A percentile compares a stretch with the other conserved stretches of the same genome.
Evolutionary conservation across 257 asterid species (phyloP).

Genomic region (Fraxinus anomala): DNA sequence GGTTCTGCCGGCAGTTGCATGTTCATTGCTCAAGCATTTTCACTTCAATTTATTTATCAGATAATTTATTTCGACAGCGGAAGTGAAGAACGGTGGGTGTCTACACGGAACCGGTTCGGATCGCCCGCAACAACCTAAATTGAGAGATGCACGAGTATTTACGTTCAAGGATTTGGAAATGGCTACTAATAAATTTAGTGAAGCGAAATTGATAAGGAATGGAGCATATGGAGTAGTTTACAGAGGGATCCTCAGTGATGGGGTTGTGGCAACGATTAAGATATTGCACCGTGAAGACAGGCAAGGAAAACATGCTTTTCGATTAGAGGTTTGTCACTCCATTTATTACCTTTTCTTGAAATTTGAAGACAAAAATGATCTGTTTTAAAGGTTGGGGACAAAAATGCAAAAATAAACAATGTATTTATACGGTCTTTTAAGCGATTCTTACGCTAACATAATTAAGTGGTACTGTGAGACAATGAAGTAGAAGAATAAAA

Average conservation of each 20-base stretch:
- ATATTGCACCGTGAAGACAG: slow-evolving; percentile 58
- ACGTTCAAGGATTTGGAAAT: slow-evolving; percentile 62
- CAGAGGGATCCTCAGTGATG: slow-evolving; percentile 59
- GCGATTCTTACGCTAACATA: too few species aligned
- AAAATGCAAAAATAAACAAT: too few species aligned
- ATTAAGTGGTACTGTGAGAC: too few species aligned
- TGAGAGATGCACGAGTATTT: slow-evolving; percentile 60
- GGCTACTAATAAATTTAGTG: slow-evolving; percentile 62
- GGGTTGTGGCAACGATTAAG: slow-evolving; percentile 66
- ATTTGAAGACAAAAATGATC: too few species aligned
- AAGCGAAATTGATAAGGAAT: slow-evolving; percentile 46
- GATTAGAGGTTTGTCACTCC: slow-evolving; percentile 58
- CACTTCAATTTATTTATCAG: background rate
- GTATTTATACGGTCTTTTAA: too few species aligned
- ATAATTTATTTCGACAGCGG: slow-evolving; percentile 14
- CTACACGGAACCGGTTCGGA: slow-evolving; percentile 42
- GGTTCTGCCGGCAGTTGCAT: slow-evolving; percentile 33
- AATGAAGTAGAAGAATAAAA: too few species aligned
- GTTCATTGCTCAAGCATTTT: slow-evolving; percentile 45
- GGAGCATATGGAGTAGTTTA: slow-evolving; percentile 55
- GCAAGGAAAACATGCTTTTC: slow-evolving; percentile 75
- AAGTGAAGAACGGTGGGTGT: slow-evolving; percentile 46
- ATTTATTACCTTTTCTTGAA: slow-evolving; percentile 24
- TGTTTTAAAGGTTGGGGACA: too few species aligned
- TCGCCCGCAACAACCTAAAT: slow-evolving; percentile 30